Conservation (phyloP, 768 basidiomycete genomes). For the Hemileccinum rubropunctum region DNA sequence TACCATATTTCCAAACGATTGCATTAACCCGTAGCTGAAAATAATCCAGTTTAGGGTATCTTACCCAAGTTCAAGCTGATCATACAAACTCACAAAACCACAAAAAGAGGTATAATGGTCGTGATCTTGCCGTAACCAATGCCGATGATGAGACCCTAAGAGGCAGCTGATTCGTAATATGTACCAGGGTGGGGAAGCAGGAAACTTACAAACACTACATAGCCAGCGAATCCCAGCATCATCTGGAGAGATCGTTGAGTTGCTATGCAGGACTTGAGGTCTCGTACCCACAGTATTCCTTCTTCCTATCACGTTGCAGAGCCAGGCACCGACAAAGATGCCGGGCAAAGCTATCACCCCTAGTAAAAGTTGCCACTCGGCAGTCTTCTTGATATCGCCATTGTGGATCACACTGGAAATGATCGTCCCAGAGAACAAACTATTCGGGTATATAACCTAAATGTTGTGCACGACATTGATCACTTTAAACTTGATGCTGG, state of each 20-base stretch:
- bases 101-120: conserved; percentile 58
- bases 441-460: conserved; percentile 69
- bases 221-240: conserved; percentile 67
- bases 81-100: conserved; percentile 51
- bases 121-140: conserved; percentile 61
- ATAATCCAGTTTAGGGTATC: neutral
- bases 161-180: neutral
- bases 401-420: conserved; percentile 62
- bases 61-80: neutral
- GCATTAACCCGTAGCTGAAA: conserved; percentile 64
- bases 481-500: neutral
- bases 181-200: neutral
- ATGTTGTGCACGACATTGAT: neutral
- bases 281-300: conserved; percentile 48
- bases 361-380: conserved; percentile 66
- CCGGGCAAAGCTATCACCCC: conserved; percentile 64
- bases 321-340: conserved; percentile 45
- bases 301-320: conserved; percentile 53
- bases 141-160: conserved; percentile 52
- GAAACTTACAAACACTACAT: conserved; percentile 54
- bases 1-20: conserved; percentile 63
- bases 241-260: conserved; percentile 37
- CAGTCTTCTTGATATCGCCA: conserved; percentile 52
- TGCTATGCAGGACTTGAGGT: neutral
- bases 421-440: conserved; percentile 66